phyloP scores from a whole-genome alignment of 2,329 filamentous ascomycete species.

The Leptographium lundbergii region DNA sequence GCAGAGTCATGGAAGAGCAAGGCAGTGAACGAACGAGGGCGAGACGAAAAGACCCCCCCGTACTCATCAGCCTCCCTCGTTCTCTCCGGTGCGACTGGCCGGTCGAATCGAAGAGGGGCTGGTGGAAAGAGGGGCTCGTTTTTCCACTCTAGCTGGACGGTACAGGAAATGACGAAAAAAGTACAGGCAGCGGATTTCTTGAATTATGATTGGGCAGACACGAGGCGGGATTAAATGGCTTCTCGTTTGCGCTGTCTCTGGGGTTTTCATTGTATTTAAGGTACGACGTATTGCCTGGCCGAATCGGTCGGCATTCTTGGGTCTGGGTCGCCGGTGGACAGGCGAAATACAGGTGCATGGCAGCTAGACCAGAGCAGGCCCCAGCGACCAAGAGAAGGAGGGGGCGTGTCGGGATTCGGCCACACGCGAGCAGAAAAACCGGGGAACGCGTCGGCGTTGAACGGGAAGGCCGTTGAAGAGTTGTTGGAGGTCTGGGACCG shows the following conservation, averaged over 20 bases:
- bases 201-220: conserved; percentile 21
- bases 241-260: not conserved
- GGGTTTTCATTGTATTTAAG: too few relatives aligned
- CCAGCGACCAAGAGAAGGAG: not conserved
- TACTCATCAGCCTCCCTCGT: not conserved
- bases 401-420: not conserved
- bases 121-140: conserved; percentile 4
- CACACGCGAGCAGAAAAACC: not conserved
- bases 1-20: not conserved
- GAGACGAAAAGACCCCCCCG: not conserved
- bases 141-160: not conserved
- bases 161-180: conserved; percentile 1
- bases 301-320: too few relatives aligned
- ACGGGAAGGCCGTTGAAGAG: too few relatives aligned
- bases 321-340: too few relatives aligned
- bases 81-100: not conserved
- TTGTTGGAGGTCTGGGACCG: too few relatives aligned
- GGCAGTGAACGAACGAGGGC: not conserved
- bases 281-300: too few relatives aligned
- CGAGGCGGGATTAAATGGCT: not conserved
- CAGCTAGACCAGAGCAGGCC: not conserved
- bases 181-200: conserved; percentile 8
- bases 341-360: too few relatives aligned
- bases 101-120: not conserved
- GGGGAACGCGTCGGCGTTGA: not conserved